Evolutionary conservation across 1,284 basidiomycete species (phyloP).

Genomic region (Trichosporon faecale): DNA sequence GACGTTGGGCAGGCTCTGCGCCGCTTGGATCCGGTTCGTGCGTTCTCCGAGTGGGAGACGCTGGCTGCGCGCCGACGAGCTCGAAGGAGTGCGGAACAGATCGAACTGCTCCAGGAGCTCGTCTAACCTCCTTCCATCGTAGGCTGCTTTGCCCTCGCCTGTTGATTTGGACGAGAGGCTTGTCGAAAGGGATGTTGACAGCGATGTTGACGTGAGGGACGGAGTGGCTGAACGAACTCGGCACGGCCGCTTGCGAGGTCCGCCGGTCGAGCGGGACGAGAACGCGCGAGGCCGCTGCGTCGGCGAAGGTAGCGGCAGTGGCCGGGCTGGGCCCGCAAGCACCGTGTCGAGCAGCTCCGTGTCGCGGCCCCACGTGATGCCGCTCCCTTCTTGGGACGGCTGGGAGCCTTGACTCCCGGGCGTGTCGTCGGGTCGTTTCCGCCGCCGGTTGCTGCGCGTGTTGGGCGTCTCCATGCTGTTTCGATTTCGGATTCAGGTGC

Average conservation of each 20-base stretch:
- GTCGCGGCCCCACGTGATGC: constrained; percentile 21
- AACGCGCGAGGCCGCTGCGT: constrained; percentile 19
- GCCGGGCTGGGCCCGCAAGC: background rate
- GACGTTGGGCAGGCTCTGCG: background rate
- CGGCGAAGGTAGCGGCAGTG: constrained; percentile 17
- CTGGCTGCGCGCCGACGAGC: background rate
- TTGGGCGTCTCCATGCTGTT: constrained; percentile 20
- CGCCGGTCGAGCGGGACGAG: background rate
- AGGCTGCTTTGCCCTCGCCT: background rate
- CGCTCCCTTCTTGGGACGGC: constrained; percentile 10
- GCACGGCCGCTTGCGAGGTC: constrained; percentile 13
- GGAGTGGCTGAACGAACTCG: background rate
- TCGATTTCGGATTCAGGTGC: background rate
- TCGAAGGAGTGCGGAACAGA: background rate
- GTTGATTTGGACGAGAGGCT: background rate
- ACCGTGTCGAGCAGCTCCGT: constrained; percentile 16
- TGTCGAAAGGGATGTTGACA: background rate
- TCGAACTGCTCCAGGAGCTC: constrained; percentile 6
- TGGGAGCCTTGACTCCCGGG: background rate
- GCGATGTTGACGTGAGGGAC: background rate
- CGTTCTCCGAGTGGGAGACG: background rate
- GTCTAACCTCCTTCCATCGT: background rate
- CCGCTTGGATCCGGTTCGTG: background rate
- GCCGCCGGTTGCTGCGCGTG: constrained; percentile 20
- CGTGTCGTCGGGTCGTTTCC: background rate